Evolutionary conservation across 1,284 basidiomycete species (phyloP).

Genomic region (Lentinus polychrous): DNA sequence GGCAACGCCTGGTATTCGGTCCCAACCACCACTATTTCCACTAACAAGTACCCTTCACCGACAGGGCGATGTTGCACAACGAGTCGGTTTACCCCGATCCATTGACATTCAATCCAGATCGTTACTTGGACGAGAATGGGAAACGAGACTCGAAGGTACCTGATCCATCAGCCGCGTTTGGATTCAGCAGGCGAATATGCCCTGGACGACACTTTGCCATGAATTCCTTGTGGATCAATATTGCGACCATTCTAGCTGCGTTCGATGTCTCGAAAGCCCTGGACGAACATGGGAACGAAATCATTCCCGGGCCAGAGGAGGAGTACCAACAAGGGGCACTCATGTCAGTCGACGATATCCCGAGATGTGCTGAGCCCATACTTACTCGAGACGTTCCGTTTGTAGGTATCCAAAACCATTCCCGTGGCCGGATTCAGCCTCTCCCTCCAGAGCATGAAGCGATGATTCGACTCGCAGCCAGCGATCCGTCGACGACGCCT

Average conservation of each 20-base stretch:
- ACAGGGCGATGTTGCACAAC: conserved; percentile 19
- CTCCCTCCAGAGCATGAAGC: no score
- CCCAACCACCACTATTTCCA: not conserved
- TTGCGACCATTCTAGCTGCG: conserved; percentile 13
- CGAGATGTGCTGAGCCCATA: no score
- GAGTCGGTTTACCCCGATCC: conserved; percentile 17
- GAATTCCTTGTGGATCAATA: conserved; percentile 12
- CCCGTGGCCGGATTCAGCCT: no score
- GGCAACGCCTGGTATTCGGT: conserved; percentile 13
- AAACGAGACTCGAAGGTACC: conserved; percentile 1
- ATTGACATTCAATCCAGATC: conserved; percentile 19
- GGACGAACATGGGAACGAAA: conserved; percentile 9
- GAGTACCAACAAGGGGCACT: not conserved
- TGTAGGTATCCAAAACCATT: no score
- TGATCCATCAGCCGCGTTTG: conserved; percentile 9
- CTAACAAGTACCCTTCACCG: not conserved
- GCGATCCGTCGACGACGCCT: no score
- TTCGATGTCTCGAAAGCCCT: conserved; percentile 11
- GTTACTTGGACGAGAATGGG: conserved; percentile 13
- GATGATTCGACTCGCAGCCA: no score
- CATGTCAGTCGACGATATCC: not conserved
- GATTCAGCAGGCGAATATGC: conserved; percentile 11
- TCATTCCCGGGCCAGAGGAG: conserved; percentile 6
- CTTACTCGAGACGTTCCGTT: no score
- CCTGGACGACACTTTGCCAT: conserved; percentile 12